Evolutionary conservation across 148 eudicot species (phyloP).

Genomic region (Silene latifolia): DNA sequence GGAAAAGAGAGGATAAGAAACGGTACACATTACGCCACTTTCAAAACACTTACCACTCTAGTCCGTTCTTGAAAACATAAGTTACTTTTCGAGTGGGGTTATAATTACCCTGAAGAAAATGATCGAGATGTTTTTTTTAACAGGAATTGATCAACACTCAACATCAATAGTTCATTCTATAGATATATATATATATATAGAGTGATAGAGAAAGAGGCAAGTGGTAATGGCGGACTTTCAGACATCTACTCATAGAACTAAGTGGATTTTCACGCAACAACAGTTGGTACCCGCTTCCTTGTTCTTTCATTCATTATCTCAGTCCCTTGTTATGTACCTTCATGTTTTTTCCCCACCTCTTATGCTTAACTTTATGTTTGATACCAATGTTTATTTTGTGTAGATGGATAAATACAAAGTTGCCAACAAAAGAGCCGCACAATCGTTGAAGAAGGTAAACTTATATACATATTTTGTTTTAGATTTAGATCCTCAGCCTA

Average conservation of each 20-base stretch:
- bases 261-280: slow-evolving; percentile 86
- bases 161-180: not conserved
- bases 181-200: not conserved
- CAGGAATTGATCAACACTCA: not conserved
- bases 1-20: no score
- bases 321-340: not conserved
- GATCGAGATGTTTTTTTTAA: no score
- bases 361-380: not conserved
- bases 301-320: not conserved
- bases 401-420: slow-evolving; percentile 78
- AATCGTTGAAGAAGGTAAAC: slow-evolving; percentile 69
- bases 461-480: not conserved
- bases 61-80: no score
- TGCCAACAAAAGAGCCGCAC: slow-evolving; percentile 75
- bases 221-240: slow-evolving; percentile 77
- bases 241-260: slow-evolving; percentile 84
- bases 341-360: not conserved
- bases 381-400: not conserved
- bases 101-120: not conserved
- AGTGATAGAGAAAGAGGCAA: not conserved
- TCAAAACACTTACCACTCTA: no score
- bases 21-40: no score
- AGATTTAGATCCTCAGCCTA: no score
- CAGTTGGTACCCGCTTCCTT: slow-evolving; percentile 42
- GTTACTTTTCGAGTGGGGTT: no score